These are phyloP conservation scores for Triticum timopheevii DNA, from an alignment of 176 grass and related monocot species.

Conservation along the genomic window DNA sequence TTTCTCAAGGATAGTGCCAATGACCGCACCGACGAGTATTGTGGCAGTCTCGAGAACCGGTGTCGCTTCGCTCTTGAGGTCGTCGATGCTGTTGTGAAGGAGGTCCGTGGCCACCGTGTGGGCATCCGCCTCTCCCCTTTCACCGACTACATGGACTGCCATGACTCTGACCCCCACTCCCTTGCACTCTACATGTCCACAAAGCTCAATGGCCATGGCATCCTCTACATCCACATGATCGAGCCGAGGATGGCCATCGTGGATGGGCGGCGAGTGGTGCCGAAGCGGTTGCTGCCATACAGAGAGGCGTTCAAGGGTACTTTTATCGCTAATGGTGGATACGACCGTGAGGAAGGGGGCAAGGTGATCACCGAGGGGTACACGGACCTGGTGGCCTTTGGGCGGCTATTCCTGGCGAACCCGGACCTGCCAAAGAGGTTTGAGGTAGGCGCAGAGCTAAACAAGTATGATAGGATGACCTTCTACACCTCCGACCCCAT, in stretches of 20 bases:
- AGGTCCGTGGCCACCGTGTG: not conserved
- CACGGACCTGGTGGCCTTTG: not conserved
- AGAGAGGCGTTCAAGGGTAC: not conserved
- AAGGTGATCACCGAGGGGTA: not conserved
- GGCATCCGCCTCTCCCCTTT: not conserved
- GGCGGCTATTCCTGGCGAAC: not conserved
- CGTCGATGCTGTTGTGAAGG: not conserved
- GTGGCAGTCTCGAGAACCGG: not conserved
- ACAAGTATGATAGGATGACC: not conserved
- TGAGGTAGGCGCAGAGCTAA: not conserved
- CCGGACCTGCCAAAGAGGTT: not conserved
- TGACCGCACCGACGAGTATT: not conserved
- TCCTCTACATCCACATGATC: not conserved
- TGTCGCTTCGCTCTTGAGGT: not conserved
- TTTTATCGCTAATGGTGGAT: not conserved
- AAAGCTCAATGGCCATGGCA: not conserved
- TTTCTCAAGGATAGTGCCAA: not conserved
- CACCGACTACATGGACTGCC: not conserved
- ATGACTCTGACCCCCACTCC: not conserved
- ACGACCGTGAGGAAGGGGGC: not conserved
- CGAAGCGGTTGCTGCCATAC: not conserved
- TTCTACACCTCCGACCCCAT: not conserved
- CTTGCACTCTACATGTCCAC: not conserved
- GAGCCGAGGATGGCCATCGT: not conserved
- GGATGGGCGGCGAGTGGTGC: not conserved